These are phyloP conservation scores for Fomitopsis schrenkii DNA, from an alignment of 1,284 basidiomycete species.

Conservation along the genomic window DNA sequence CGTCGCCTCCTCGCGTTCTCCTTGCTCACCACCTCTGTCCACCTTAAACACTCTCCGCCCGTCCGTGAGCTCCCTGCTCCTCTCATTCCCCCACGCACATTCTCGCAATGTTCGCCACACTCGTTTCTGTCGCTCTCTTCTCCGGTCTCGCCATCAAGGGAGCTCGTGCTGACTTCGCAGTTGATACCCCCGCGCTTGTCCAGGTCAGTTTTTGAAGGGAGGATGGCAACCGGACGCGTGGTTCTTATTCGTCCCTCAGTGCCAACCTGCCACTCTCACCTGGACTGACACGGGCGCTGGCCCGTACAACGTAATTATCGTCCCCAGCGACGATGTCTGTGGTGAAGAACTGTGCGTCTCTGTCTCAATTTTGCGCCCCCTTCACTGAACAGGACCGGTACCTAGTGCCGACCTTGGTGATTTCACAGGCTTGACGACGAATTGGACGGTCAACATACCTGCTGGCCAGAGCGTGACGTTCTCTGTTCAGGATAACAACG, in stretches of 20 bases:
- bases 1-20: conserved; percentile 9
- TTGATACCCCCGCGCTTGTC: conserved; percentile 46
- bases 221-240: background rate
- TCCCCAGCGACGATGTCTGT: conserved; percentile 49
- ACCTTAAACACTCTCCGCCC: conserved; percentile 14
- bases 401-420: conserved; percentile 56
- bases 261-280: conserved; percentile 43
- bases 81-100: conserved; percentile 14
- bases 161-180: conserved; percentile 49
- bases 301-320: conserved; percentile 61
- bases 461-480: conserved; percentile 48
- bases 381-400: background rate
- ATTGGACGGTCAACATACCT: conserved; percentile 45
- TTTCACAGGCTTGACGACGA: conserved; percentile 37
- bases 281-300: conserved; percentile 44
- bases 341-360: conserved; percentile 48
- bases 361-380: background rate
- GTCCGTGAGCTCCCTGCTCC: conserved; percentile 24
- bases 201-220: conserved; percentile 41
- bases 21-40: conserved; percentile 4
- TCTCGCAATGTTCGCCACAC: conserved; percentile 65
- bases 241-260: conserved; percentile 36
- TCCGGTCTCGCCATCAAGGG: conserved; percentile 46
- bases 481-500: conserved; percentile 49
- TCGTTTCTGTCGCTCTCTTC: conserved; percentile 71